Evolutionary conservation across 495 filamentous ascomycete species (phyloP).

Genomic region (Aspergillus conjunctus): DNA sequence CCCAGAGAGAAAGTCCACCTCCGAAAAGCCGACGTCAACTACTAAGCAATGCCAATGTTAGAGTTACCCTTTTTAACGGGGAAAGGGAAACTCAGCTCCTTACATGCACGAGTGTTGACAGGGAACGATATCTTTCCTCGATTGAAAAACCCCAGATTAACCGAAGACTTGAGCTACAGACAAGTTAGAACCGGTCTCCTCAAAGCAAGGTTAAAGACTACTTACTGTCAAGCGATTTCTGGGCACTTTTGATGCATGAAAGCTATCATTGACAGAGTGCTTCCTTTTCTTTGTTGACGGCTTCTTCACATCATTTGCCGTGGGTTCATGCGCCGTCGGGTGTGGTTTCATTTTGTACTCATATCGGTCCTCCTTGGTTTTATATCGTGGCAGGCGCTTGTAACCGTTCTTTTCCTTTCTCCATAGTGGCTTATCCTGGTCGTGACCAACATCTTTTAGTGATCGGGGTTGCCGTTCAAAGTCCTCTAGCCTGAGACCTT

Average conservation of each 20-base stretch:
- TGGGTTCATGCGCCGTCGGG: constrained; percentile 25
- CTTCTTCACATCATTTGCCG: constrained; percentile 41
- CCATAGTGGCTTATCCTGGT: neutral
- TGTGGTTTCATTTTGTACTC: constrained; percentile 38
- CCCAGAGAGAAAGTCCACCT: constrained; percentile 61
- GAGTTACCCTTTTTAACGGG: constrained; percentile 15
- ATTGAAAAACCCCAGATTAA: constrained; percentile 64
- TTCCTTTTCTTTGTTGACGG: constrained; percentile 39
- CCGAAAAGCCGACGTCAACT: constrained; percentile 66
- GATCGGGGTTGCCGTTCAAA: neutral
- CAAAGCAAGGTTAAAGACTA: neutral
- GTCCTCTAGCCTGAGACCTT: neutral
- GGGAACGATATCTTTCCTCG: constrained; percentile 69
- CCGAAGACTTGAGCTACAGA: constrained; percentile 52
- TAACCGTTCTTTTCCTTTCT: constrained; percentile 37
- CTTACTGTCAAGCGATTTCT: constrained; percentile 65
- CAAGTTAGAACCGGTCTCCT: constrained; percentile 25
- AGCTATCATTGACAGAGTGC: constrained; percentile 59
- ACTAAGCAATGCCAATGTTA: constrained; percentile 39
- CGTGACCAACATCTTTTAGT: neutral
- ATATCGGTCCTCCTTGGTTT: constrained; percentile 60
- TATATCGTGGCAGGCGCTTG: constrained; percentile 61
- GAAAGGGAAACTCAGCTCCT: constrained; percentile 14
- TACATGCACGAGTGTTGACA: constrained; percentile 49
- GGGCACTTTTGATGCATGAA: constrained; percentile 64